A percentile compares a stretch with the other conserved stretches of the same genome.
Evolutionary conservation across 345 rosid species (phyloP).

Genomic region (Populus euphratica): DNA sequence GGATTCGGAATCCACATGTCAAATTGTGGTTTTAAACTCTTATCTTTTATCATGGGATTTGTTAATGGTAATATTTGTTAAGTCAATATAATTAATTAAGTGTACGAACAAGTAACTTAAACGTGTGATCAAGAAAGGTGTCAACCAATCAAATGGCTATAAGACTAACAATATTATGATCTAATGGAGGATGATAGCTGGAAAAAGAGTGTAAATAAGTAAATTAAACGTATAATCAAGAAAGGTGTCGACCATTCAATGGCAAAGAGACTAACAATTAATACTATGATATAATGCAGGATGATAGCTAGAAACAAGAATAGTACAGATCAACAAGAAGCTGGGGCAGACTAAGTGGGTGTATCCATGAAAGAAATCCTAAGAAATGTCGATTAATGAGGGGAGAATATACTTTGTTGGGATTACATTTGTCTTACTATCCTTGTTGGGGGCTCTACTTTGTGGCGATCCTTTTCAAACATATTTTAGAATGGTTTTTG

Average conservation of each 20-base stretch:
- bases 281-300: too few species aligned
- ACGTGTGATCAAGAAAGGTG: background rate
- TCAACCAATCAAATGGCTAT: background rate
- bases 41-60: too few species aligned
- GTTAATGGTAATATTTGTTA: background rate
- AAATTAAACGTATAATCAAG: too few species aligned
- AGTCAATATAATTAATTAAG: background rate
- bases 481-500: too few species aligned
- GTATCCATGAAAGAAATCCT: conserved; percentile 26
- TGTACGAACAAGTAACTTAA: background rate
- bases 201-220: too few species aligned
- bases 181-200: too few species aligned
- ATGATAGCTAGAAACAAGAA: background rate
- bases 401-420: conserved; percentile 3
- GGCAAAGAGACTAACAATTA: too few species aligned
- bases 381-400: conserved; percentile 12
- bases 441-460: too few species aligned
- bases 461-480: too few species aligned
- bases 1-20: too few species aligned
- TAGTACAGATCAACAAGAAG: background rate
- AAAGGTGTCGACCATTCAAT: too few species aligned
- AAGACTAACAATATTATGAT: background rate
- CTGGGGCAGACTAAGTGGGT: background rate
- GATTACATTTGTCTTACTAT: too few species aligned
- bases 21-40: background rate